Conservation (phyloP, 768 basidiomycete genomes). For the Rhizopogon vulgaris region DNA sequence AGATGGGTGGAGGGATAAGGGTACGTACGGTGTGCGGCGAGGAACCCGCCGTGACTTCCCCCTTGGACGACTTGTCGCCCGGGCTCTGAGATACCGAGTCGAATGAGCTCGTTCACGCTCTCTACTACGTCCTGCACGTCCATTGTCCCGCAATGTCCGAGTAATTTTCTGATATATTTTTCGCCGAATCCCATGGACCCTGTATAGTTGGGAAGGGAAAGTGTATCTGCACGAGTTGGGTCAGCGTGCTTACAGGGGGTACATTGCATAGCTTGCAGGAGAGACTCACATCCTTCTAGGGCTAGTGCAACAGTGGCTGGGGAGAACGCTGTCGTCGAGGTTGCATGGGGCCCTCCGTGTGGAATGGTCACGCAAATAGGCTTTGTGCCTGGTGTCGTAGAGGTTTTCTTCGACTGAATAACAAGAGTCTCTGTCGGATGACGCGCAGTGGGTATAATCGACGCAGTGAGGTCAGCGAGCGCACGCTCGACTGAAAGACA, state of each 20-base stretch:
- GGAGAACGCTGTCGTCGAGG: slow-evolving; percentile 41
- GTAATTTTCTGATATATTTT: slow-evolving; percentile 43
- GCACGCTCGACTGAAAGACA: slow-evolving; percentile 33
- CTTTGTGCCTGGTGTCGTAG: slow-evolving; percentile 10
- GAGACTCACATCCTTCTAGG: slow-evolving; percentile 53
- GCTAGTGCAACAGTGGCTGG: slow-evolving; percentile 39
- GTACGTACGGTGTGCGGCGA: slow-evolving; percentile 49
- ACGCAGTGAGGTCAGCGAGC: slow-evolving; percentile 34
- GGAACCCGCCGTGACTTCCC: slow-evolving; percentile 69
- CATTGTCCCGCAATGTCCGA: slow-evolving; percentile 55
- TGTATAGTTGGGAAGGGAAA: slow-evolving; percentile 61
- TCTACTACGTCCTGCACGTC: slow-evolving; percentile 64
- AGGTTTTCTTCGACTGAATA: slow-evolving; percentile 26
- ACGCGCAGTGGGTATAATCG: slow-evolving; percentile 41
- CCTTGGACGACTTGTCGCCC: slow-evolving; percentile 54
- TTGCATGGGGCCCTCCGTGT: slow-evolving; percentile 62
- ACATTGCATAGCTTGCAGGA: neutral
- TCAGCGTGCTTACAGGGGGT: neutral
- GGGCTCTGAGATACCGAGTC: slow-evolving; percentile 40
- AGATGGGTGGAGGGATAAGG: neutral
- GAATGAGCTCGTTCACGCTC: slow-evolving; percentile 44
- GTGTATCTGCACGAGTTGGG: slow-evolving; percentile 36
- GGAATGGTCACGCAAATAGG: slow-evolving; percentile 45
- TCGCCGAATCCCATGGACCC: slow-evolving; percentile 67
- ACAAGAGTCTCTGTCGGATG: slow-evolving; percentile 49